Conservation (phyloP, 2,329 filamentous ascomycete species). For the Fusarium sp. region DNA sequence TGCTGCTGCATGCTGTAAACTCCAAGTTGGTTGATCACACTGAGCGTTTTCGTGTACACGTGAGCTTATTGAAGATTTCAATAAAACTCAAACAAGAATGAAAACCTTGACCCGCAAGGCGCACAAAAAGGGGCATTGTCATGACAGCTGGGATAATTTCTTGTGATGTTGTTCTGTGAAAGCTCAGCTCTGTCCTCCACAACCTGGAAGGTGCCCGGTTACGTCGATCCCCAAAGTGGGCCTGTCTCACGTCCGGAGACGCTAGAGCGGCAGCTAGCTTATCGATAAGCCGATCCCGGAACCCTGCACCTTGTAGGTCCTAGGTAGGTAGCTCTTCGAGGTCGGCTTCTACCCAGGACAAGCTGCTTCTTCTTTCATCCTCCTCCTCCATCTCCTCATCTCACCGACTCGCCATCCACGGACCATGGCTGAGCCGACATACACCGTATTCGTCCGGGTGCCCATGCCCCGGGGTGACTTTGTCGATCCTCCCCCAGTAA, state of each 20-base stretch:
- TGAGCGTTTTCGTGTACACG: not conserved
- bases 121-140: not conserved
- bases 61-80: not conserved
- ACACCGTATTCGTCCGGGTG: slow-evolving; percentile 86
- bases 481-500: slow-evolving; percentile 84
- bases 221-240: slow-evolving; percentile 2
- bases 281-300: slow-evolving; percentile 40
- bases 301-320: slow-evolving; percentile 30
- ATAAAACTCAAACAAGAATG: not conserved
- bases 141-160: not conserved
- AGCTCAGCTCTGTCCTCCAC: not conserved
- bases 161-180: not conserved
- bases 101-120: not conserved
- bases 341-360: slow-evolving; percentile 20
- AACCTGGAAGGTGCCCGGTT: not conserved
- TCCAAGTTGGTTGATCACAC: not conserved
- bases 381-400: slow-evolving; percentile 30
- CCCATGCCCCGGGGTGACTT: slow-evolving; percentile 88
- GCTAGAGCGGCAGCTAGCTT: slow-evolving; percentile 34
- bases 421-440: slow-evolving; percentile 61
- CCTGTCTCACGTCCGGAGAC: slow-evolving; percentile 23
- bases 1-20: not conserved
- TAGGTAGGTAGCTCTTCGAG: slow-evolving; percentile 12
- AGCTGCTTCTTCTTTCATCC: slow-evolving; percentile 31
- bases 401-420: slow-evolving; percentile 30